Evolutionary conservation across 139 green algal species (phyloP).

Genomic region (Protoeuglena noctilucae): DNA sequence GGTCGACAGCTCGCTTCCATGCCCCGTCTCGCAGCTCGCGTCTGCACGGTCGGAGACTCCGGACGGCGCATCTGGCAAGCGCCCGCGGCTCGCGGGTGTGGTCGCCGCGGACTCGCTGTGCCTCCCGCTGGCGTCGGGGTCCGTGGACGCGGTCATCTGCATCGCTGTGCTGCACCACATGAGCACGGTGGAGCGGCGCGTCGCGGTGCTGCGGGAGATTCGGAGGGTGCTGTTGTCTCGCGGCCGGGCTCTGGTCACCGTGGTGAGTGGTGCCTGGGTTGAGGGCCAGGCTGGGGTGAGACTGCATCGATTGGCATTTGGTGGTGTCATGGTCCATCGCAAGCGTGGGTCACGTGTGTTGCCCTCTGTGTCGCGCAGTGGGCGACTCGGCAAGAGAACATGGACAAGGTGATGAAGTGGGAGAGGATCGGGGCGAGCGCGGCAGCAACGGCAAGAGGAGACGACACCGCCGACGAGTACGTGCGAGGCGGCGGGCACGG

Average conservation of each 20-base stretch:
- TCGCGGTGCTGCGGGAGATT: constrained; percentile 55
- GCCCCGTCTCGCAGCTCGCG: no score
- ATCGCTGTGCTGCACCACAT: constrained; percentile 96
- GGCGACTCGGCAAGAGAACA: constrained; percentile 80
- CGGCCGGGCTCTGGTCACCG: constrained; percentile 19
- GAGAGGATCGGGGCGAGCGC: constrained; percentile 18
- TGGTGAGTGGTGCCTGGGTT: no score
- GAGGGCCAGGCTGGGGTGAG: no score
- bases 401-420: constrained; percentile 73
- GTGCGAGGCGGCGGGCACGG: not conserved
- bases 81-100: constrained; percentile 42
- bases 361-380: constrained; percentile 77
- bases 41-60: not conserved
- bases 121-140: constrained; percentile 46
- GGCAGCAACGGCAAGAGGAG: not conserved
- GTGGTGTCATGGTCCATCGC: no score
- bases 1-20: no score
- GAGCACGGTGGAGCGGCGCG: constrained; percentile 34
- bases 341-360: no score
- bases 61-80: not conserved
- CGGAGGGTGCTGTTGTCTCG: constrained; percentile 41
- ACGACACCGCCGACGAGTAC: constrained; percentile 40
- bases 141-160: constrained; percentile 75
- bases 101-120: constrained; percentile 58
- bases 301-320: no score